Base-by-base conservation (phyloP, 2,329 filamentous ascomycete species). In the Clonostachys byssicola region DNA sequence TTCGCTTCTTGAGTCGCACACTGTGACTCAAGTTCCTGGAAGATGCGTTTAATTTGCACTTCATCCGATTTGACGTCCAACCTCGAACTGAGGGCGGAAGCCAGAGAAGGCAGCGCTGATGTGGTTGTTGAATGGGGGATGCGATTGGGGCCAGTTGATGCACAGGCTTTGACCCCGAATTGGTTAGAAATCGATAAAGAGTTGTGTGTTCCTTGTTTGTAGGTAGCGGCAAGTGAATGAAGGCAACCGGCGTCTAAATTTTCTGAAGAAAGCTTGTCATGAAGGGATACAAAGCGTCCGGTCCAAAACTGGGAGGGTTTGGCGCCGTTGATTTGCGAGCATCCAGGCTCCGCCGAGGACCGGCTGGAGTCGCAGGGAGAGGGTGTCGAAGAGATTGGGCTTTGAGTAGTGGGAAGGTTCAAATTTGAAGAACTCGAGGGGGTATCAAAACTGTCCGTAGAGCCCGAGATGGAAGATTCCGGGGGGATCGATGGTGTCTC, bases 281-380 rank as follows among this genome's bases (percentile, higher is more conserved):
- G 70, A 1, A 85, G 61, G 3, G 78, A 65, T 44, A 73, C 65
- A 57, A 85, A 84, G 38, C 83, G 78, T 16, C 83, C 83, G 12
- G 73, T 68, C 83, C 83, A 87, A 60, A 83, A 86, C 4, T 68
- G 61, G 3, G 73, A 70, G 6, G 71, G 63, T 54, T 77, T 72
- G 3, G 74, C 69, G 0, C 58, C 63, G 44, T 59, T 58, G 13
- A 81, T 60, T 3, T 62, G 58, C 2, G 54, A 54, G 3, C 56
- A 59, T 10, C 65, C 52, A 33, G 52, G 46, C 34, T 53, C 52
- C 9, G 51, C 48, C 12, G 49, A 42, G 6, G 48, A 45, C 33
- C 34, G 49, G 17, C n/a, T 47, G 6, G 50, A 48, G n/a, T 12
- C 17, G 34, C 18, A n/a, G 30, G 34, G 35, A 20, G 47, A 49